phyloP scores from a whole-genome alignment of 129 eudicot genomes.

The Centrapalus pauciflorus region DNA sequence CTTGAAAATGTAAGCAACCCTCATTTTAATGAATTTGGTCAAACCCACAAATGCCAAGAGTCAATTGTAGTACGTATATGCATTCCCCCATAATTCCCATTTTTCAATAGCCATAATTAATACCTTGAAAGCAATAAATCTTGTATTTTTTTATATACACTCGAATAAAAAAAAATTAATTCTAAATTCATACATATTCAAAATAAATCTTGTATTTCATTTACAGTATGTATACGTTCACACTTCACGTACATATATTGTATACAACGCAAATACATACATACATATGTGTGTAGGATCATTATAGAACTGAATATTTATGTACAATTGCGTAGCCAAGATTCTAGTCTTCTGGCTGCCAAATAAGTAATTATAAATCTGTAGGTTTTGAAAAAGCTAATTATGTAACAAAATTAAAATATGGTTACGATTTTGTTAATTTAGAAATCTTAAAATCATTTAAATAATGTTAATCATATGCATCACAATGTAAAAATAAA shows the following conservation, averaged over 20 bases:
- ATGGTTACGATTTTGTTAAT: no score
- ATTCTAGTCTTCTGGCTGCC: no score
- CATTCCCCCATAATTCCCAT: constrained; percentile 30
- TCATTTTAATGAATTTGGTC: constrained; percentile 27
- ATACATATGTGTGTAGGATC: no score
- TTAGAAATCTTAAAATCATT: no score
- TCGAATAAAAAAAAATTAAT: neutral
- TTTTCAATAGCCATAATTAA: constrained; percentile 20
- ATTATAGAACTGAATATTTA: no score
- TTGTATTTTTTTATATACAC: neutral
- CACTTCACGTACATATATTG: neutral
- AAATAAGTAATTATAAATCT: no score
- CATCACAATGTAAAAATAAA: no score
- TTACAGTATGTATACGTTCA: neutral
- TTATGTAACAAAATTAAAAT: no score
- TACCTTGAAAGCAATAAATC: constrained; percentile 14
- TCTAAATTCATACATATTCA: neutral
- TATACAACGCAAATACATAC: neutral
- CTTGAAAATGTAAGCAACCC: constrained; percentile 30
- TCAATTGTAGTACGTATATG: constrained; percentile 30
- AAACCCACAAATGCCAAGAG: constrained; percentile 39
- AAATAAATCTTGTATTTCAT: neutral
- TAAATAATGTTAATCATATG: no score
- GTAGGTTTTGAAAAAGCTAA: no score
- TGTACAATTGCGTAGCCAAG: no score